Evolutionary conservation across 2,329 filamentous ascomycete genomes (phyloP).

Genomic region (Nannizziopsis barbatae): DNA sequence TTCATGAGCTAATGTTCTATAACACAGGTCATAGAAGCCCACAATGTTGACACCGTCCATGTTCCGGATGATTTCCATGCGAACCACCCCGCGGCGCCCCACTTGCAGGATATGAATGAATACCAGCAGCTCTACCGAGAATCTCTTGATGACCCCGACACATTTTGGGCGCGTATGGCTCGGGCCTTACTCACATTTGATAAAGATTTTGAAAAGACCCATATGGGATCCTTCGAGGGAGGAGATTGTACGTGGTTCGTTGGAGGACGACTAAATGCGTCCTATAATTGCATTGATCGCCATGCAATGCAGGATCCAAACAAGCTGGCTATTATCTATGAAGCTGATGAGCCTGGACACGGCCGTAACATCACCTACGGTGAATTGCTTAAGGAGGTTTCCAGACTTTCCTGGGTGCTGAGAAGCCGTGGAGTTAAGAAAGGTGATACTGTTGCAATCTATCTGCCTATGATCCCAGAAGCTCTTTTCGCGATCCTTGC

Average conservation of each 20-base stretch:
- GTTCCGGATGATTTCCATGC: slow-evolving; percentile 47
- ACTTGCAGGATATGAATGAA: slow-evolving; percentile 49
- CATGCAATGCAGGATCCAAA: slow-evolving; percentile 92
- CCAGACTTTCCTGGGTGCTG: slow-evolving; percentile 71
- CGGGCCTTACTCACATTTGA: slow-evolving; percentile 86
- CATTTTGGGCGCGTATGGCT: slow-evolving; percentile 80
- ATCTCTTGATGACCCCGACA: slow-evolving; percentile 78
- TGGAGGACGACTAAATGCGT: slow-evolving; percentile 87
- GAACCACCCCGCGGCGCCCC: slow-evolving; percentile 51
- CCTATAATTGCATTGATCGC: slow-evolving; percentile 93
- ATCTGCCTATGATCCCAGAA: slow-evolving; percentile 98
- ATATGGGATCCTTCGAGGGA: slow-evolving; percentile 59
- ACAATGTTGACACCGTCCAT: slow-evolving; percentile 42
- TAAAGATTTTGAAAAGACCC: slow-evolving; percentile 81
- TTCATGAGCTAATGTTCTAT: neutral
- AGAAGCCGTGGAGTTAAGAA: slow-evolving; percentile 95
- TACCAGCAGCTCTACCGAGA: slow-evolving; percentile 59
- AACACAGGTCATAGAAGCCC: slow-evolving; percentile 35
- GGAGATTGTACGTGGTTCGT: slow-evolving; percentile 92
- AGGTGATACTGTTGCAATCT: slow-evolving; percentile 93
- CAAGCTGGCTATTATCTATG: slow-evolving; percentile 94
- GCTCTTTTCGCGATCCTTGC: slow-evolving; percentile 84
- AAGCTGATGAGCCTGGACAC: slow-evolving; percentile 80
- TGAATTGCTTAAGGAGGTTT: slow-evolving; percentile 87
- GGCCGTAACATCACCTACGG: slow-evolving; percentile 85